These are phyloP conservation scores for Lactarius deliciosus DNA, from an alignment of 768 basidiomycete genomes.

Conservation along the genomic window DNA sequence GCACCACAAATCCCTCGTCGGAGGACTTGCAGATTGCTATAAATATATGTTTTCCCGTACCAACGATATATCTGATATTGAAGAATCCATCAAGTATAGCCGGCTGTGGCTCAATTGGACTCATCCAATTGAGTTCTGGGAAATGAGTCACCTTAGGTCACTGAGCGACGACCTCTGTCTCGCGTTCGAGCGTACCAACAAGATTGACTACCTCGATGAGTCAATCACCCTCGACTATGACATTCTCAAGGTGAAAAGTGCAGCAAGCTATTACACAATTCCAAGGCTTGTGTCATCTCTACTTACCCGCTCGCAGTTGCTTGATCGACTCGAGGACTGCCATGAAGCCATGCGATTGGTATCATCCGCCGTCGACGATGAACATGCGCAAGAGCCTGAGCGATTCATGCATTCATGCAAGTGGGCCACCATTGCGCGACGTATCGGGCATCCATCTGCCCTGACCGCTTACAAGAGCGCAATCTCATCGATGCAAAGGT, in stretches of 20 bases:
- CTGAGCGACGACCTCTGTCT: conserved; percentile 5
- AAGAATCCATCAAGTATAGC: background rate
- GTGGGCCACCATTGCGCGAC: conserved; percentile 12
- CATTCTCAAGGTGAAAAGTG: background rate
- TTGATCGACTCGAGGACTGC: background rate
- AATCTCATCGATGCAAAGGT: conserved; percentile 1
- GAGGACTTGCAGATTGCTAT: conserved; percentile 6
- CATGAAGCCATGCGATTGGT: conserved; percentile 9
- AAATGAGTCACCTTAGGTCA: background rate
- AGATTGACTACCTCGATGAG: conserved; percentile 8
- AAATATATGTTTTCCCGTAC: conserved; percentile 9
- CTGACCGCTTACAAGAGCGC: background rate
- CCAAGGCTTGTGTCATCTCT: conserved; percentile 1
- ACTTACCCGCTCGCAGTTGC: background rate
- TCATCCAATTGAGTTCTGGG: background rate
- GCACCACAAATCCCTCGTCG: background rate
- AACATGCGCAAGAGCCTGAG: background rate
- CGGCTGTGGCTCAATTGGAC: background rate
- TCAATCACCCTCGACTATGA: background rate
- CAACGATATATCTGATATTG: background rate
- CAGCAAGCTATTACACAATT: background rate
- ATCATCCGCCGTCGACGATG: background rate
- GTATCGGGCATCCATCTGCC: background rate
- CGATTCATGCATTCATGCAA: conserved; percentile 8
- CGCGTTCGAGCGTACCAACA: background rate